Evolutionary conservation across 805 yeast species (phyloP), one percentile per base, ranked within the genome.

Genomic region (Saccharomyces cerevisiae): DNA sequence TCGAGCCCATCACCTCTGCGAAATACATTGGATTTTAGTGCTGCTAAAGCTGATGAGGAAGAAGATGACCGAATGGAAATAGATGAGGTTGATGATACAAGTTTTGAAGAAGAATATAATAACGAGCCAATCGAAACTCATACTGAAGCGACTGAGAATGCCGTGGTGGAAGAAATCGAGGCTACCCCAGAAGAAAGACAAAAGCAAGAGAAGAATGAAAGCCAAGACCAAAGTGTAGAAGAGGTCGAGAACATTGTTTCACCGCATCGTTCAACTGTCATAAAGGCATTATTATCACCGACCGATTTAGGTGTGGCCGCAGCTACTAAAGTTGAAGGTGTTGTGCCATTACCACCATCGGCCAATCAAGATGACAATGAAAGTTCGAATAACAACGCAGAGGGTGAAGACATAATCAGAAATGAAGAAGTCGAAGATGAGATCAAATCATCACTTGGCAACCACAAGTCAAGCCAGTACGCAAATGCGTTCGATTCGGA

Each of bases 291-390:
- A 14, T 41, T 66, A 13, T 66, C 70, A 1, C 70, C 70, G 2
- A 66, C 70, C 0, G 57, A 62, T 21, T 53, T 66, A 26, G 70
- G 70, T 17, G 60, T 65, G 8, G 67, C 69, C 1, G 64, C 64
- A 4, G 70, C 68, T 8, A 60, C 64, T 11, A 63, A 61, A 49
- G 49, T 49, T 21, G 63, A 63, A 36, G 58, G 58, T 14, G 48
- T 55, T 8, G 43, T 36, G 6, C 57, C 57, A 21, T 24, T 57
- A 17, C 31, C 47, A n/a, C 46, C 22, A 30, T 21, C 24, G 9
- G 24, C 43, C 17, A 36, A 9, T 3, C 28, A 1, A 27, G 29
- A 13, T 10, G 24, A 4, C 28, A 17, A 36, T 27, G 21, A 27
- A 48, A 27, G 28, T 10, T 29, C 31, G 6, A 32, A 43, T 5